These are phyloP conservation scores for Pythium monospermum DNA, from an alignment of 352 stramenopile genomes.

Conservation along the genomic window DNA sequence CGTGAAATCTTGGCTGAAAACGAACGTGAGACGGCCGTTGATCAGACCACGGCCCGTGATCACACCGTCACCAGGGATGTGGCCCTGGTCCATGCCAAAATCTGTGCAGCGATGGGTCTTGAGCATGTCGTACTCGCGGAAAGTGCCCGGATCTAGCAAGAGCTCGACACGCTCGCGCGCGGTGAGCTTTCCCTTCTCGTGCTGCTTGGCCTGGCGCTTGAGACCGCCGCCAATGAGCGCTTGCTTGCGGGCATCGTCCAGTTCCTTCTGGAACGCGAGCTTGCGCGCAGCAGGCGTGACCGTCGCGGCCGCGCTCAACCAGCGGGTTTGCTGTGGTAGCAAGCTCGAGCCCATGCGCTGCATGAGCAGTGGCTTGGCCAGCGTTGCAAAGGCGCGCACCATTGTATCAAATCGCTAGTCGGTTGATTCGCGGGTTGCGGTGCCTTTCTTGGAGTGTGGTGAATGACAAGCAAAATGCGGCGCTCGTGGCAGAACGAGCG, in stretches of 20 bases:
- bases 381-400: conserved; percentile 16
- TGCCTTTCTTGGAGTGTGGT: conserved; percentile 6
- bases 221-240: conserved; percentile 87
- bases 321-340: conserved; percentile 26
- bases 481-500: too few relatives aligned
- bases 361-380: too few relatives aligned
- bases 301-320: conserved; percentile 35
- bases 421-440: not conserved
- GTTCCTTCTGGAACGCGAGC: conserved; percentile 62
- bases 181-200: conserved; percentile 95
- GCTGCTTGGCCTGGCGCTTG: conserved; percentile 86
- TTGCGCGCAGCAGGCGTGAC: conserved; percentile 62
- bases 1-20: conserved; percentile 98
- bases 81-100: conserved; percentile 95
- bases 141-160: conserved; percentile 94
- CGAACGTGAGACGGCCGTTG: conserved; percentile 94
- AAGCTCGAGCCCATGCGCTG: conserved; percentile 7
- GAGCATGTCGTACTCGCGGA: conserved; percentile 95
- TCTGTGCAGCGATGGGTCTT: conserved; percentile 96
- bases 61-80: conserved; percentile 94
- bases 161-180: conserved; percentile 94
- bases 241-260: conserved; percentile 59
- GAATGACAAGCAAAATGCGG: too few relatives aligned
- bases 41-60: conserved; percentile 93
- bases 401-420: not conserved